Conservation (phyloP, 2,329 filamentous ascomycete genomes). For the Fusarium armeniacum region DNA sequence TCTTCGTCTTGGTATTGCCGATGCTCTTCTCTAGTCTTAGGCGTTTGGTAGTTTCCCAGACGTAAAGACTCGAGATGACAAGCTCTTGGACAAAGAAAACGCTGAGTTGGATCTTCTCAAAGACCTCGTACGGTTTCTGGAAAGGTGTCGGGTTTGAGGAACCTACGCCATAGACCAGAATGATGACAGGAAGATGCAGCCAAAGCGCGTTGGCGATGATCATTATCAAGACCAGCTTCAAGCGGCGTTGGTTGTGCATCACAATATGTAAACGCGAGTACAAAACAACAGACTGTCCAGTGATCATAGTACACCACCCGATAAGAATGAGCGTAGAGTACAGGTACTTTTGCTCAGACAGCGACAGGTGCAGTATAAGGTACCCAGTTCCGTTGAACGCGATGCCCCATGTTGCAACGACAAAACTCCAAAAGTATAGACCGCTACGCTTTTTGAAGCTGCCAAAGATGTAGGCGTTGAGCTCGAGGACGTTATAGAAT, state of each 20-base stretch:
- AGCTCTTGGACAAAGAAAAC: slow-evolving; percentile 69
- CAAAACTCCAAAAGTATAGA: slow-evolving; percentile 57
- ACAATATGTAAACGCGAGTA: slow-evolving; percentile 74
- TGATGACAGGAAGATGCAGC: slow-evolving; percentile 66
- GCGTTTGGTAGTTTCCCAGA: slow-evolving; percentile 65
- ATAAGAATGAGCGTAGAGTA: slow-evolving; percentile 50
- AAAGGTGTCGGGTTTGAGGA: slow-evolving; percentile 47
- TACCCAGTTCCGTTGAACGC: slow-evolving; percentile 60
- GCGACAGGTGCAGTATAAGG: slow-evolving; percentile 56
- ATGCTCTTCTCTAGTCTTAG: slow-evolving; percentile 58
- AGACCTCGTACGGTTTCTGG: slow-evolving; percentile 56
- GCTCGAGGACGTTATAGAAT: slow-evolving; percentile 54
- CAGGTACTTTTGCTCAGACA: slow-evolving; percentile 26
- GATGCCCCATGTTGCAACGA: slow-evolving; percentile 54
- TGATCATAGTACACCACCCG: slow-evolving; percentile 65
- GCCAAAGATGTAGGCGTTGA: slow-evolving; percentile 51
- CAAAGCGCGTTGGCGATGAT: slow-evolving; percentile 68
- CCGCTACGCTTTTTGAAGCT: slow-evolving; percentile 53
- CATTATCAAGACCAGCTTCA: slow-evolving; percentile 67
- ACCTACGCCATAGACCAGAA: slow-evolving; percentile 68
- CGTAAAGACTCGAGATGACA: slow-evolving; percentile 67
- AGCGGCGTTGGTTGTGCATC: slow-evolving; percentile 62
- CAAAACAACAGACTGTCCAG: slow-evolving; percentile 71
- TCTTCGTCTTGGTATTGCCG: slow-evolving; percentile 29
- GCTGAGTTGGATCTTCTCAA: slow-evolving; percentile 69